Conservation (phyloP, 2,329 filamentous ascomycete genomes). For the Aspergillus ustus region DNA sequence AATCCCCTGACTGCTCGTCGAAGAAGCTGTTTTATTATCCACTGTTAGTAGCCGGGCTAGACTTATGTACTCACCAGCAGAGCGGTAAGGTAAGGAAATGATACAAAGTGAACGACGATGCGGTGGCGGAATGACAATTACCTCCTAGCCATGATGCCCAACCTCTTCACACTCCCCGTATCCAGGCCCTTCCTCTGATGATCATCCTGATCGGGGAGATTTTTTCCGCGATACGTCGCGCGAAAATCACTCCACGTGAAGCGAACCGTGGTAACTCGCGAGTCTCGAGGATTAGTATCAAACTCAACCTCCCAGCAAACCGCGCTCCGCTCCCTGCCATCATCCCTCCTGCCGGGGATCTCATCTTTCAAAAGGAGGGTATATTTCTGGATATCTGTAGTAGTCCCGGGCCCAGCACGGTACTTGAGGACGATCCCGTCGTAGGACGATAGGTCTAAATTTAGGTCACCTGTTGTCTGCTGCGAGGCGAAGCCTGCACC, state of each 20-base stretch:
- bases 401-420: neutral
- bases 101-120: neutral
- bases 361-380: conserved; percentile 77
- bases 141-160: conserved; percentile 84
- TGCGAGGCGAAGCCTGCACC: conserved; percentile 84
- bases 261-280: conserved; percentile 49
- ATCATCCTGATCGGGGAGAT: conserved; percentile 64
- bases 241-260: conserved; percentile 69
- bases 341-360: conserved; percentile 58
- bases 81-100: neutral
- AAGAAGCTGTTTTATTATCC: conserved; percentile 67
- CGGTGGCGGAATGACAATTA: conserved; percentile 40
- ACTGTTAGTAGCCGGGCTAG: conserved; percentile 16
- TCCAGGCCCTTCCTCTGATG: conserved; percentile 55
- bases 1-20: conserved; percentile 71
- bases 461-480: conserved; percentile 62
- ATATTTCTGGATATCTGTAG: conserved; percentile 61
- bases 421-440: conserved; percentile 61
- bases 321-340: conserved; percentile 72
- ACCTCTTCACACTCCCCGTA: conserved; percentile 63
- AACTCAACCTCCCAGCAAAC: conserved; percentile 79
- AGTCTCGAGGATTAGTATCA: conserved; percentile 2
- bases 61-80: neutral
- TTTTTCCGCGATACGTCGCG: conserved; percentile 73
- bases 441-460: conserved; percentile 68